Base-by-base conservation (phyloP, 2,329 filamentous ascomycete species). In the Cytospora paraplurivora region DNA sequence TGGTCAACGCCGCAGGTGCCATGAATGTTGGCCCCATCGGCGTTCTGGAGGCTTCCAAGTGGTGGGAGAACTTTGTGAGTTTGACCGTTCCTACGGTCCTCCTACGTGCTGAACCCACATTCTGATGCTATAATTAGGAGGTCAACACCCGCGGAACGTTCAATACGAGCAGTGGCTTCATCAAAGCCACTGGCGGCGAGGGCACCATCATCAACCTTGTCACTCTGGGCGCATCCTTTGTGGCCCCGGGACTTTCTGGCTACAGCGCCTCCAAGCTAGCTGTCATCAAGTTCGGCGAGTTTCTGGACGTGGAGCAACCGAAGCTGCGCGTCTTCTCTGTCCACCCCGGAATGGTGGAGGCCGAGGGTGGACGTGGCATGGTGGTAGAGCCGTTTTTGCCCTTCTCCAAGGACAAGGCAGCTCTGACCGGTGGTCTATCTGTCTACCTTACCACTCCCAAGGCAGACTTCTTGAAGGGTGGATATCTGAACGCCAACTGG, bases 401-500 rank as follows among this genome's bases (percentile, higher is more conserved):
- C 1, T 76, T 72, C 59, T 72, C 73, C 1, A 71, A 70, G 47
- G 74, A 76, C 63, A 72, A 72, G 56, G 68, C 59, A 1, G 68
- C 66, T 2, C 67, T 76, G 47, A 71, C 73, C 1, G 75, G 71
- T 1, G 73, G 72, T 49, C 64, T 75, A 11, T 72, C 73, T 0
- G 47, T 73, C 4, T 75, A 72, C 63, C 64, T 73, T 3, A 67
- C 68, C 1, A 71, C 71, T 12, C 59, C 67, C 1, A 69, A 71
- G 61, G 74, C 75, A 1, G 68, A 71, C n/a, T 76, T 72, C 63
- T 66, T 77, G n/a, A 74, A 68, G 55, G 71, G 73, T 7, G 67
- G 71, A 13, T 72, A 74, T 59, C 66, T 76, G 1, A 68, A 68
- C 66, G 71, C 72, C 4, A 77, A 76, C 59, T 76, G 74, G 75